phyloP scores from a whole-genome alignment of 371 early-diverging fungal species.

The Lichtheimia hyalospora region DNA sequence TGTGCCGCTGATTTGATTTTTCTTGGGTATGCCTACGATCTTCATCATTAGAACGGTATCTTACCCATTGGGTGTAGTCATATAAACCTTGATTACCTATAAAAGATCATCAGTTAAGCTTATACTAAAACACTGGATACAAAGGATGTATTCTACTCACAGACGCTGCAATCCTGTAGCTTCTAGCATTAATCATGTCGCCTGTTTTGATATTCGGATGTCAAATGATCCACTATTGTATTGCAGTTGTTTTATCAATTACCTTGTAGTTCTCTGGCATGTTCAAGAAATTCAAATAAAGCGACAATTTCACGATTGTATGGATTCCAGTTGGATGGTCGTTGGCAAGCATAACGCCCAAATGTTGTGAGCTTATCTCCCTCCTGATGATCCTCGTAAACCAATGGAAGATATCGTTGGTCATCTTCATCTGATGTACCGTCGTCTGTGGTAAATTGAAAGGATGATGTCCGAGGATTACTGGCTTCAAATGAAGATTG shows the following conservation, averaged over 20 bases:
- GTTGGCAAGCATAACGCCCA: constrained; percentile 14
- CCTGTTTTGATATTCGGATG: neutral
- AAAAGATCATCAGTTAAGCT: no score
- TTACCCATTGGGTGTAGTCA: no score
- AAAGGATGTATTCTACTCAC: neutral
- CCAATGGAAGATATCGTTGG: neutral
- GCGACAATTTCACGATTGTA: constrained; percentile 17
- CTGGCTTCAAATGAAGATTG: no score
- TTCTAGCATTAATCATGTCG: constrained; percentile 15
- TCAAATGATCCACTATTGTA: neutral
- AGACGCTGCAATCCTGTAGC: constrained; percentile 16
- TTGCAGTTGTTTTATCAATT: neutral
- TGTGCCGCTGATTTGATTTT: constrained; percentile 10
- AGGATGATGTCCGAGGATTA: neutral
- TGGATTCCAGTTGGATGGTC: constrained; percentile 8
- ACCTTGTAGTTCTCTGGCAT: constrained; percentile 21
- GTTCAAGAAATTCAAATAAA: constrained; percentile 15
- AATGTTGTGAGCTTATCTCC: neutral
- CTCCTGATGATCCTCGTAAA: constrained; percentile 1
- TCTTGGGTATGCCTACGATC: constrained; percentile 11
- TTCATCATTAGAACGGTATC: no score
- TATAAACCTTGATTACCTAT: no score
- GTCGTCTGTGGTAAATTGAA: constrained; percentile 4
- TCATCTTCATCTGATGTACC: neutral
- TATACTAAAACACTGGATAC: no score